These are phyloP conservation scores for Spathaspora jeffriesii DNA, from an alignment of 1,139 yeast species.

Conservation along the genomic window DNA sequence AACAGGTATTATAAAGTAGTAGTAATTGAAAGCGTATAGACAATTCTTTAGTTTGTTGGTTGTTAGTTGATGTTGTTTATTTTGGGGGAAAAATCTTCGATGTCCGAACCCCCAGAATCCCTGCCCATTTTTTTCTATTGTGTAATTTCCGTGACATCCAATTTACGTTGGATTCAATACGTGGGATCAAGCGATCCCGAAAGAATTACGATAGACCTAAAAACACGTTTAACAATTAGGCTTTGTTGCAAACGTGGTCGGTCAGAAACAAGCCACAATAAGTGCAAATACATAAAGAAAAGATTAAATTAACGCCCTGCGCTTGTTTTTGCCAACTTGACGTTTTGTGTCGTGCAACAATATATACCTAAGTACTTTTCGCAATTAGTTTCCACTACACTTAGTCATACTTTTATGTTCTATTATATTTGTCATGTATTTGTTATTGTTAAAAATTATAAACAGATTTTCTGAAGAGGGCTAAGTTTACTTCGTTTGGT, in stretches of 20 bases:
- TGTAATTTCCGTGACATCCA: background rate
- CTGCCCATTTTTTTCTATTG: background rate
- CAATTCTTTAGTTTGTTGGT: background rate
- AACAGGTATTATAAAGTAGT: background rate
- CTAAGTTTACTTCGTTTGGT: background rate
- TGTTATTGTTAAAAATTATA: background rate
- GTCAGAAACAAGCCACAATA: background rate
- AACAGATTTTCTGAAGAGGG: background rate
- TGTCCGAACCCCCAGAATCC: background rate
- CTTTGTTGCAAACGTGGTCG: background rate
- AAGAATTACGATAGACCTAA: background rate
- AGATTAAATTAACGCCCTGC: background rate
- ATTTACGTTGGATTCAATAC: background rate
- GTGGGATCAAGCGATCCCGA: background rate
- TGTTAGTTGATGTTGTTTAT: background rate
- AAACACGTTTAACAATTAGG: background rate
- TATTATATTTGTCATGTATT: background rate
- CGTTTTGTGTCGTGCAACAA: too few relatives aligned
- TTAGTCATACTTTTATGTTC: too few relatives aligned
- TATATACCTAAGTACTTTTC: too few relatives aligned
- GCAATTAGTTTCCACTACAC: background rate
- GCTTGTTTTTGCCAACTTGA: background rate
- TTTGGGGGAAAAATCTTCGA: background rate
- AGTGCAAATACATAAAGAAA: too few relatives aligned
- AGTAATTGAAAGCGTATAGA: background rate